Evolutionary conservation across 139 green algal species (phyloP), one percentile per base, ranked within the genome.

Genomic region (Coelastrella sp.): DNA sequence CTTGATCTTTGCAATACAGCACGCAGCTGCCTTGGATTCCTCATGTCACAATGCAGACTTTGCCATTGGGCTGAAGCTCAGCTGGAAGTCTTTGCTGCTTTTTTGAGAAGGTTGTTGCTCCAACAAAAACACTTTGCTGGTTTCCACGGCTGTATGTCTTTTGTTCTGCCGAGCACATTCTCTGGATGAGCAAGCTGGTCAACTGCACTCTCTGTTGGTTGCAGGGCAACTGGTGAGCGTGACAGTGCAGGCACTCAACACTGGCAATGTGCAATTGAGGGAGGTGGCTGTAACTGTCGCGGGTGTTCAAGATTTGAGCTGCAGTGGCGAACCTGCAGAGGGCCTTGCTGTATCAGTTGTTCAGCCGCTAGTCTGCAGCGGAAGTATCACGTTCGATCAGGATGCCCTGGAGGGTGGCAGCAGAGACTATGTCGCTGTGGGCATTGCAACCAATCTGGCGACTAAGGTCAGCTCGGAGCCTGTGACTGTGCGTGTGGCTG

Each of bases 351-450:
- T 22, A 10, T 24, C 15, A 25, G 17, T 7, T 22, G 7, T 25
- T 63, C 78, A 83, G 59, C 27, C 78, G 59, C 27, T 83, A 14
- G 8, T 22, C 35, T 83, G 78, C 58, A 19, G 35, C 59, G 78
- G 78, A 9, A 83, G 27, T 27, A 61, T 83, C 9, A 10, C 8
- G 0, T 83, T 66, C 17, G 14, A 20, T 57, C 78, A 83, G 8
- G 78, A 83, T 83, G 78, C 15, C n/a, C 35, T 83, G 27, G 78
- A 83, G 78, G 27, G 19, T 27, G 78, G 78, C 78, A 27, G 12
- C 12, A 10, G 35, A 7, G 58, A 83, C 78, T 61, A 61, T 57
- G 58, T 19, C 7, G 35, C 35, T 25, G 35, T 14, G 19, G 78
- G 78, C 0, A 25, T 14, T 66, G 78, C 78, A 9, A 0, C 27